A percentile compares a stretch with the other conserved stretches of the same genome.
phyloP scores from a whole-genome alignment of 371 early-diverging fungal species.

The Batkoa obscura region DNA sequence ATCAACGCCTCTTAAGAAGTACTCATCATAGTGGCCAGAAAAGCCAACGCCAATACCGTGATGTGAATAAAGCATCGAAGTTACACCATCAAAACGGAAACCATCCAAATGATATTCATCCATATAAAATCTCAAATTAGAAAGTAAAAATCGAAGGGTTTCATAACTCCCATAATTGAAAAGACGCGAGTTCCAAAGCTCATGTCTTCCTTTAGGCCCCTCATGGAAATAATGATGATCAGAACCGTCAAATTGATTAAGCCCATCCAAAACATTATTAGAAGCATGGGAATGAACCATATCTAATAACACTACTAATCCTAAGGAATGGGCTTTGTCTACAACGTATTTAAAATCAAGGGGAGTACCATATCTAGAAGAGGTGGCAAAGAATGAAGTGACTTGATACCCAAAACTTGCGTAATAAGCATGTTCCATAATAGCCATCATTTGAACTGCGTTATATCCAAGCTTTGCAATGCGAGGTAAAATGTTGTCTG shows the following conservation, averaged over 20 bases:
- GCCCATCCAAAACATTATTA: constrained; percentile 84
- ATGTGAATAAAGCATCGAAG: constrained; percentile 85
- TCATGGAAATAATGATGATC: constrained; percentile 91
- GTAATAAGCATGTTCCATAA: constrained; percentile 98
- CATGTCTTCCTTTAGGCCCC: constrained; percentile 68
- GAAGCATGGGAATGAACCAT: constrained; percentile 94
- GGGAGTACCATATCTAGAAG: constrained; percentile 79
- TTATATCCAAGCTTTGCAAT: constrained; percentile 84
- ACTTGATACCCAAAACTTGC: constrained; percentile 96
- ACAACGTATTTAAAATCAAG: constrained; percentile 75
- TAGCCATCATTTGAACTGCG: constrained; percentile 88
- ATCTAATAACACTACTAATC: constrained; percentile 78
- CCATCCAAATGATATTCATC: constrained; percentile 83
- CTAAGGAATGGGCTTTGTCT: constrained; percentile 82
- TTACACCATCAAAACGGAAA: constrained; percentile 96
- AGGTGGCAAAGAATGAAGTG: constrained; percentile 81
- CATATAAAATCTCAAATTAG: constrained; percentile 83
- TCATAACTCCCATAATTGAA: constrained; percentile 88
- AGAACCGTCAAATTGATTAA: constrained; percentile 89
- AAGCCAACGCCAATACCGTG: constrained; percentile 90
- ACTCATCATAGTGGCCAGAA: constrained; percentile 81
- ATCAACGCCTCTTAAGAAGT: constrained; percentile 73
- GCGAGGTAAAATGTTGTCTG: constrained; percentile 64
- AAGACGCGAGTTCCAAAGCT: constrained; percentile 81
- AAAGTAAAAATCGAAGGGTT: constrained; percentile 76